Percentiles rank a stretch among this genome's conserved stretches.
Conservation (phyloP, 768 basidiomycete species). For the Lactarius hengduanensis region DNA sequence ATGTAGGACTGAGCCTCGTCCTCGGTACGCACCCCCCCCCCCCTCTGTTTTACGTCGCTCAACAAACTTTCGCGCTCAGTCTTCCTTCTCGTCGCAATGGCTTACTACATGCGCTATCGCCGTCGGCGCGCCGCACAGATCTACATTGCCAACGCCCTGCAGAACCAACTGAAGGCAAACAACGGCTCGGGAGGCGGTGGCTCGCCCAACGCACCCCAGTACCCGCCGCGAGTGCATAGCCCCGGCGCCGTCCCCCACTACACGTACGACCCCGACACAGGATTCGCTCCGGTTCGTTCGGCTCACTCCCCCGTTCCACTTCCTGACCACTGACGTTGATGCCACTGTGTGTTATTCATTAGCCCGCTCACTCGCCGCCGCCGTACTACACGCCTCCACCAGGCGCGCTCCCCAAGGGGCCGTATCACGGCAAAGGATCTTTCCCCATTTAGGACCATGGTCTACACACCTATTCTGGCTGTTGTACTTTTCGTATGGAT, state of each 20-base stretch:
- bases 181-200: background rate
- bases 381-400: slow-evolving; percentile 10
- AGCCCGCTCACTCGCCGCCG: background rate
- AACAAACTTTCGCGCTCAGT: background rate
- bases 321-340: background rate
- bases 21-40: background rate
- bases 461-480: no score
- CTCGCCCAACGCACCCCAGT: background rate
- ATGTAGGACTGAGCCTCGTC: background rate
- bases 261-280: slow-evolving; percentile 1
- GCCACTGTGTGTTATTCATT: background rate
- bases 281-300: slow-evolving; percentile 8
- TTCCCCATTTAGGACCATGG: no score
- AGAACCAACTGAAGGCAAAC: background rate
- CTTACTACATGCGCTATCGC: background rate
- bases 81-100: background rate
- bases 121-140: background rate
- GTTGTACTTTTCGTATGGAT: no score
- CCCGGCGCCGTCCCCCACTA: background rate
- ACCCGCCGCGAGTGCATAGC: slow-evolving; percentile 7
- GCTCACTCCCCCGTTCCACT: background rate
- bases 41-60: background rate
- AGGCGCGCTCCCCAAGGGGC: background rate
- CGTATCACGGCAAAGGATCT: no score
- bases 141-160: background rate